Conservation (phyloP, 768 basidiomycete genomes). For the Pholiota conissans region DNA sequence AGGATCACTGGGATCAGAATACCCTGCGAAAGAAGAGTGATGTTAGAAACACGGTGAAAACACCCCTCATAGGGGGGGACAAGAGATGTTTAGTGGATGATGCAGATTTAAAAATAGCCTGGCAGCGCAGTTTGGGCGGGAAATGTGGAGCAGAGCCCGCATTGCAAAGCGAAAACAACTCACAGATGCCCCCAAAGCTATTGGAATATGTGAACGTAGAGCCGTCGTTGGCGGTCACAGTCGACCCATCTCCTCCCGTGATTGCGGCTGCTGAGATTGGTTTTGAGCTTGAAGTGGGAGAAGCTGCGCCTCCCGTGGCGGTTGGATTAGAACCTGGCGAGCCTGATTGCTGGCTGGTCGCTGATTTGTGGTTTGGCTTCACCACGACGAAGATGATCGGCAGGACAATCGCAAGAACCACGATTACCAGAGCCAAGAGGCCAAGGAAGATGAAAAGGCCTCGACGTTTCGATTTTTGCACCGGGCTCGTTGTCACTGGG, state of each 20-base stretch:
- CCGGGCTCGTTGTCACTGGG: neutral
- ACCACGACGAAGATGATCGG: conserved; percentile 34
- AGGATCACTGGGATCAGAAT: conserved; percentile 66
- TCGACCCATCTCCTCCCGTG: conserved; percentile 70
- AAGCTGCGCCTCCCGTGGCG: neutral
- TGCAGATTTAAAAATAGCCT: neutral
- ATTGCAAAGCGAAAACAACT: conserved; percentile 27
- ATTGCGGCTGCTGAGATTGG: conserved; percentile 21
- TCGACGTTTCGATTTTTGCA: conserved; percentile 17
- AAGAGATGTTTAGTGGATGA: too few species aligned
- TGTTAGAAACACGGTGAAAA: neutral
- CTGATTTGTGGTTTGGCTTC: conserved; percentile 21
- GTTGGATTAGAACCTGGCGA: neutral
- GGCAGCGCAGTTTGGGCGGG: neutral
- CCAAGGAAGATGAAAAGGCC: conserved; percentile 15
- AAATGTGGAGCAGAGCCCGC: neutral
- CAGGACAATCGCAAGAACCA: conserved; percentile 30
- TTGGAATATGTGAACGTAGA: conserved; percentile 76
- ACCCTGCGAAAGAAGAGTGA: conserved; percentile 43
- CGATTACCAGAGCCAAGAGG: conserved; percentile 19
- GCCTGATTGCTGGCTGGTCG: conserved; percentile 3
- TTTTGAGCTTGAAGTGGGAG: conserved; percentile 8
- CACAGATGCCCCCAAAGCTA: conserved; percentile 72
- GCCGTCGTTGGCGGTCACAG: conserved; percentile 64
- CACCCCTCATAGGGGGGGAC: too few species aligned